Evolutionary conservation across 2,329 filamentous ascomycete genomes (phyloP).

Genomic region (Aspergillus puulaauensis): DNA sequence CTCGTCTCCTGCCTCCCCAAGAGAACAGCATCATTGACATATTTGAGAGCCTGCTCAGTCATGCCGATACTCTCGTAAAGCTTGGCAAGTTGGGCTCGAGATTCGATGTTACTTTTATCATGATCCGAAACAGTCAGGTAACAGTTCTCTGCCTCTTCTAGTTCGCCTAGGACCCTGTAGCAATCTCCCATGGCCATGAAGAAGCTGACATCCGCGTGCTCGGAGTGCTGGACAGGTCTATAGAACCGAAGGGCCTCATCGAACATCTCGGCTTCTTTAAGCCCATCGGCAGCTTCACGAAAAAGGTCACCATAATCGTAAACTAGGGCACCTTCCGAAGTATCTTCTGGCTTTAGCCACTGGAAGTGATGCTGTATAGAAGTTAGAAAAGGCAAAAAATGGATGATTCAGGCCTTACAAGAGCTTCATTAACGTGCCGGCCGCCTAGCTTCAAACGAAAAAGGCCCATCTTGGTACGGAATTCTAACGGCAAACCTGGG

Average conservation of each 20-base stretch:
- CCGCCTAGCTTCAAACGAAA: constrained; percentile 73
- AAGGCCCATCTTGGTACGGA: constrained; percentile 79
- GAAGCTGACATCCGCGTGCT: constrained; percentile 50
- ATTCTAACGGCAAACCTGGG: constrained; percentile 70
- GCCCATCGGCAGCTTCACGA: constrained; percentile 64
- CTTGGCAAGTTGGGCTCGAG: constrained; percentile 75
- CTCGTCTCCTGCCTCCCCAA: constrained; percentile 51
- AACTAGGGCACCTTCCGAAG: constrained; percentile 51
- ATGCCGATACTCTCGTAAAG: constrained; percentile 76
- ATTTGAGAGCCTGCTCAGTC: constrained; percentile 72
- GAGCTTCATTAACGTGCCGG: constrained; percentile 65
- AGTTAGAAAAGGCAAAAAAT: constrained; percentile 1
- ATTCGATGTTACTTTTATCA: constrained; percentile 71
- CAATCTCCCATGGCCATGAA: constrained; percentile 58
- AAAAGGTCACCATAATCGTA: constrained; percentile 76
- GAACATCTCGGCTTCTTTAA: constrained; percentile 53
- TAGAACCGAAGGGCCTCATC: constrained; percentile 61
- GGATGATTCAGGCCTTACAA: constrained; percentile 52
- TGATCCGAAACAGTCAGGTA: constrained; percentile 73
- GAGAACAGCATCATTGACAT: constrained; percentile 72
- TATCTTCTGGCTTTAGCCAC: constrained; percentile 67
- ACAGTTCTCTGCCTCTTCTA: constrained; percentile 71
- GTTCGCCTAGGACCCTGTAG: constrained; percentile 63
- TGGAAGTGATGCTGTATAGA: constrained; percentile 60
- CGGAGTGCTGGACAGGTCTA: constrained; percentile 49